phyloP scores from a whole-genome alignment of 257 asterid species.

The Parsonsia alboflavescens region DNA sequence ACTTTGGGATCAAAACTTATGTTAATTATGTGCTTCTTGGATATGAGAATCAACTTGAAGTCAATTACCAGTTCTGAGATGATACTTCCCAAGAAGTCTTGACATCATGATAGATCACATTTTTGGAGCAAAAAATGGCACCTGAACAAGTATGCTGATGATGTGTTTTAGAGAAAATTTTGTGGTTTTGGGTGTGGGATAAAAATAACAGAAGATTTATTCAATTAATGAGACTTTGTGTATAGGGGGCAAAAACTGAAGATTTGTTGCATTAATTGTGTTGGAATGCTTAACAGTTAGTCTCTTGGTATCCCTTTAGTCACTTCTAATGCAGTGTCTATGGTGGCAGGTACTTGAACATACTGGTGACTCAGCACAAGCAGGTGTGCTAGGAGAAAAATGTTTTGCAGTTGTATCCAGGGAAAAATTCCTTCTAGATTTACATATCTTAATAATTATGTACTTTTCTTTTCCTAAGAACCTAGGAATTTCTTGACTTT shows the following conservation, averaged over 20 bases:
- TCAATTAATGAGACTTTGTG: background rate
- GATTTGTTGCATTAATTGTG: background rate
- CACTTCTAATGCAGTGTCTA: conserved; percentile 9
- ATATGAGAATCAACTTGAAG: background rate
- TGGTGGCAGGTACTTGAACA: conserved; percentile 70
- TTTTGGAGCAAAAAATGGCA: background rate
- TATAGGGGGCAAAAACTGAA: background rate
- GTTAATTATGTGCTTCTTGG: background rate
- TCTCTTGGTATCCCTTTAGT: conserved; percentile 6
- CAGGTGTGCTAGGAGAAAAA: conserved; percentile 32
- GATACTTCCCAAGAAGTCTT: background rate
- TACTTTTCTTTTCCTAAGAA: background rate
- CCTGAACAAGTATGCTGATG: background rate
- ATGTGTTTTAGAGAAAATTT: background rate
- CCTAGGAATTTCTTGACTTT: background rate
- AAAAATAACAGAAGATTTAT: background rate
- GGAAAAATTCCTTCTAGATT: conserved; percentile 22
- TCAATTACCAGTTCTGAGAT: background rate
- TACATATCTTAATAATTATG: conserved; percentile 19
- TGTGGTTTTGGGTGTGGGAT: background rate
- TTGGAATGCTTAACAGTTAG: background rate
- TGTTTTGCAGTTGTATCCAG: conserved; percentile 31
- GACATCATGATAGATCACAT: background rate
- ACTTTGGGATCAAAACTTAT: background rate
- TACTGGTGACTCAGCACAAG: conserved; percentile 29